Evolutionary conservation across 2,329 filamentous ascomycete genomes (phyloP).

Genomic region (Ophiostoma ulmi): DNA sequence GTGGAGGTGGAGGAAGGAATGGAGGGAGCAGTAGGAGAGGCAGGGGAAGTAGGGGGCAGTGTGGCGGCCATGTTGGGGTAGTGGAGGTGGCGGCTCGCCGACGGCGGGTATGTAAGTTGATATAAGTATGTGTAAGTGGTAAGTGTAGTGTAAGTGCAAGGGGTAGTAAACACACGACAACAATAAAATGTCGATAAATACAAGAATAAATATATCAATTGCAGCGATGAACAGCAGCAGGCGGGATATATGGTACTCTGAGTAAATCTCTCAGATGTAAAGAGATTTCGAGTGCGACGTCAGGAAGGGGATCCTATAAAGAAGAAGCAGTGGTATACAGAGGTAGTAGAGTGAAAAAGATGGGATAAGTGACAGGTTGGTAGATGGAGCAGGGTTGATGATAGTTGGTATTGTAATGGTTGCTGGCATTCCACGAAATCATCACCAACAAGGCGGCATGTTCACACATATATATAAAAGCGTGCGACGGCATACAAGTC

Average conservation of each 20-base stretch:
- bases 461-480: background rate
- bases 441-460: background rate
- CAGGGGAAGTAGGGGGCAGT: background rate
- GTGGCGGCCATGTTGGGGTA: slow-evolving; percentile 6
- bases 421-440: background rate
- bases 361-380: background rate
- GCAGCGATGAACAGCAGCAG: background rate
- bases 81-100: slow-evolving; percentile 3
- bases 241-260: no score
- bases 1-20: background rate
- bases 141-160: background rate
- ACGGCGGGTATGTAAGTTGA: slow-evolving; percentile 1
- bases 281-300: background rate
- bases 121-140: background rate
- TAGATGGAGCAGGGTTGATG: background rate
- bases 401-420: background rate
- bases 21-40: background rate
- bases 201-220: background rate
- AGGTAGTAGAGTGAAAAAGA: background rate
- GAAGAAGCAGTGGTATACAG: background rate
- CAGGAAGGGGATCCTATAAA: slow-evolving; percentile 1
- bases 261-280: background rate
- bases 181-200: background rate
- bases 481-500: background rate
- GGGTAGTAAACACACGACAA: background rate